Evolutionary conservation across 2,329 filamentous ascomycete species (phyloP), one percentile per base, ranked within the genome.

Genomic region (Zasmidium cellare): DNA sequence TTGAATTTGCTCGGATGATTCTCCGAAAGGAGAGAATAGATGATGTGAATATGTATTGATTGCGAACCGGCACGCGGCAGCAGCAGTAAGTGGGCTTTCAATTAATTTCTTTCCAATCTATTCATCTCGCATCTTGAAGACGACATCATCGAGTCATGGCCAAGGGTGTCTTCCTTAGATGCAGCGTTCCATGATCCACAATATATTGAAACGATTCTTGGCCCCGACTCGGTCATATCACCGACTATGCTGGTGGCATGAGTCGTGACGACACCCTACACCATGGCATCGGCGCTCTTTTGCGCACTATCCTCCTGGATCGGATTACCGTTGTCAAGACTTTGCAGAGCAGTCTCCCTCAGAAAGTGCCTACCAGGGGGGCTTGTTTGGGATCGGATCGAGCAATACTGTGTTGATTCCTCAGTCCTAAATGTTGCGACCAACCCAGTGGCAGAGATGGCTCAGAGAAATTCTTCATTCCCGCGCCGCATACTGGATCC

Each of bases 221-320:
- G 28, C 35, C 35, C 35, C 35, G 7, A 41, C 35, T n/a, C 35
- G 16, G 7, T 9, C 35, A 9, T 41, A 6, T 9, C 5, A 5
- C 11, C 5, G n/a, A 16, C 12, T 14, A 41, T 41, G 5, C 16
- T 41, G 35, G 7, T 41, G 25, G n/a, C n/a, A 7, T 14, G 28
- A 31, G 28, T 31, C 28, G 14, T 31, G 28, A 14, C 18, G 41
- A 12, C 22, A 49, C 3, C 45, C 45, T 46, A 62, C 46, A 59
- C 60, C 56, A n/a, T n/a, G n/a, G n/a, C n/a, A n/a, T n/a, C n/a
- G n/a, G n/a, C n/a, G n/a, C n/a, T n/a, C n/a, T n/a, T n/a, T n/a
- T n/a, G n/a, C n/a, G n/a, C n/a, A n/a, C n/a, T n/a, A n/a, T n/a
- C n/a, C n/a, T n/a, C n/a, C n/a, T n/a, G n/a, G n/a, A n/a, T n/a